Base-by-base conservation (phyloP, 352 stramenopile species). In the Detonula confervacea region DNA sequence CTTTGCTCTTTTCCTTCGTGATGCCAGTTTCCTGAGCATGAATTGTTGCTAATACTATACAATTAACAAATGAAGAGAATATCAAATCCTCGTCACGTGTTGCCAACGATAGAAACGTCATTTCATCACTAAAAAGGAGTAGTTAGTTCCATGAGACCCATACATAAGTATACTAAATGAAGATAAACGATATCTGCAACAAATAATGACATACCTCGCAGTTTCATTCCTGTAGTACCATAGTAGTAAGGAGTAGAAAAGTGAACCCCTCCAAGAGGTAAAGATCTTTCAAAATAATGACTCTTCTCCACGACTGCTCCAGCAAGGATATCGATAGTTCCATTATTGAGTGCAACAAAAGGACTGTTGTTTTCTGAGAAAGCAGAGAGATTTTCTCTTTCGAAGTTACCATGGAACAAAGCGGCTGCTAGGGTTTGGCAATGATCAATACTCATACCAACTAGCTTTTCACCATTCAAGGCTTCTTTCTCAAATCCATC, bases 81-180 rank as follows among this genome's bases (percentile, higher is more conserved):
- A 70, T n/a, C 16, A 0, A 12, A 73, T 82, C 74, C 61, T 73
- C 66, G 25, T 84, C 61, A 57, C 62, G 69, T 24, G 76, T 84
- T 30, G 52, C 65, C 2, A 84, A 27, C n/a, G 73, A 49, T 35
- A 61, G 71, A 39, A 70, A 74, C 6, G n/a, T 65, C 9, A 51
- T 47, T 60, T 70, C 24, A 30, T 74, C 56, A 70, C 61, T 73
- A 42, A 27, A 33, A 49, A 42, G 7, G 54, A 75, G 33, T n/a
- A 67, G 18, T 8, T n/a, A n/a, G n/a, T n/a, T n/a, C n/a, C n/a
- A n/a, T n/a, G n/a, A n/a, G n/a, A n/a, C n/a, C n/a, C n/a, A n/a
- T n/a, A n/a, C n/a, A n/a, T n/a, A n/a, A n/a, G n/a, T n/a, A n/a
- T n/a, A n/a, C n/a, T n/a, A n/a, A n/a, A n/a, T n/a, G n/a, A 54